Conservation (phyloP, 768 basidiomycete genomes). For the Termitomyces sp. region DNA sequence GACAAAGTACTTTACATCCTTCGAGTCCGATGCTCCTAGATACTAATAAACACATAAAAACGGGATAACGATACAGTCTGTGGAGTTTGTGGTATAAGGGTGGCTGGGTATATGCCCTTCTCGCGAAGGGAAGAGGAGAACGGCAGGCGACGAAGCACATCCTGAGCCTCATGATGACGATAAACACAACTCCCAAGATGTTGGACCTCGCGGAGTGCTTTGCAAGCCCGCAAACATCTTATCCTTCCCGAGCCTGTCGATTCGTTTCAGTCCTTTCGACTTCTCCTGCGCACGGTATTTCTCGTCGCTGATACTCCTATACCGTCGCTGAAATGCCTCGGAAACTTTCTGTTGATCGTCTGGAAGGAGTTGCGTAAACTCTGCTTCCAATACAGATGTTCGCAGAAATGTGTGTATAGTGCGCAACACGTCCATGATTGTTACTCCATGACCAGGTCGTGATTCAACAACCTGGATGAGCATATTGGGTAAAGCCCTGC, state of each 20-base stretch:
- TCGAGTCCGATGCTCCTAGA: background rate
- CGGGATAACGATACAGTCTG: constrained; percentile 10
- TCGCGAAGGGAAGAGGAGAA: background rate
- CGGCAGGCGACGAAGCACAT: background rate
- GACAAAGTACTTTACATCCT: background rate
- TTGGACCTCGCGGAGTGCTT: constrained; percentile 24
- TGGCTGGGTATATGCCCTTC: constrained; percentile 8
- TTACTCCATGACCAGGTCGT: constrained; percentile 20
- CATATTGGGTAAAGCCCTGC: constrained; percentile 27
- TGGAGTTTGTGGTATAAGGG: background rate
- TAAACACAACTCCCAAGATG: constrained; percentile 34
- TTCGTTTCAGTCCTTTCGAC: constrained; percentile 45
- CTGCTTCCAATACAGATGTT: constrained; percentile 30
- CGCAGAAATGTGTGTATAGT: constrained; percentile 43
- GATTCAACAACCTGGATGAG: constrained; percentile 28
- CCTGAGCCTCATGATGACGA: constrained; percentile 4
- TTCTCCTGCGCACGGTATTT: constrained; percentile 34
- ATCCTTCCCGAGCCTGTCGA: constrained; percentile 48
- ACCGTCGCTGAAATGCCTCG: constrained; percentile 40
- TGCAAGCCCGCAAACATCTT: constrained; percentile 40
- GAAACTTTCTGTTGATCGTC: constrained; percentile 30
- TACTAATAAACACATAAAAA: constrained; percentile 1
- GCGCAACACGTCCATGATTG: constrained; percentile 44
- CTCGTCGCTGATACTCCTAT: constrained; percentile 26
- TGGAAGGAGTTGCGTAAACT: constrained; percentile 35